phyloP scores from a whole-genome alignment of 2,329 filamentous ascomycete genomes.

The Xylariaceae sp. region DNA sequence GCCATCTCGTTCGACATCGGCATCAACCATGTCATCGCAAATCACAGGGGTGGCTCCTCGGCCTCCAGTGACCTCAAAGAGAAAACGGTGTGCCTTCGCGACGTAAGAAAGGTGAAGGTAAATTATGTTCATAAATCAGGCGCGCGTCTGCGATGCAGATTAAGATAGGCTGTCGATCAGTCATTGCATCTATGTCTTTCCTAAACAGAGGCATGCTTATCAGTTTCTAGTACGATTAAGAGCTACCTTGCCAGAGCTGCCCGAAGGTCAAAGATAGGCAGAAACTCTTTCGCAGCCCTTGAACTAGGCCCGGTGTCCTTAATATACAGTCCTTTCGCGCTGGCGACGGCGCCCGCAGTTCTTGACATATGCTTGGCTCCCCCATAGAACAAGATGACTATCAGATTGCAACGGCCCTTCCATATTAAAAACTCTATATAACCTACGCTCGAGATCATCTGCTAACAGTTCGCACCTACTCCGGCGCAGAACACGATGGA shows the following conservation, averaged over 20 bases:
- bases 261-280: slow-evolving; percentile 1
- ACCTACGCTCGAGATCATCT: not conserved
- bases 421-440: not conserved
- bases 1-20: no score
- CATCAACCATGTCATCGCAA: no score
- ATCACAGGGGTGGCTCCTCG: no score
- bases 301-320: not conserved
- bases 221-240: not conserved
- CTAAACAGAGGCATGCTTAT: not conserved
- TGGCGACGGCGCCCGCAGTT: not conserved
- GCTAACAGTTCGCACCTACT: not conserved
- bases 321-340: not conserved
- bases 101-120: not conserved
- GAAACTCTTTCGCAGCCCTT: not conserved
- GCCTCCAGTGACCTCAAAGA: not conserved
- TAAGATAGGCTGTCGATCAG: not conserved
- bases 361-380: not conserved
- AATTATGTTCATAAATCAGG: not conserved
- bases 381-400: not conserved
- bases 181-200: not conserved
- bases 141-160: not conserved
- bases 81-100: not conserved
- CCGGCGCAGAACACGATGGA: not conserved
- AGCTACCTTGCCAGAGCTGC: not conserved
- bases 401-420: not conserved